Evolutionary conservation across 164 flowering plant species (phyloP), one percentile per base, ranked within the genome.

Genomic region (Paratinospora sagittata): DNA sequence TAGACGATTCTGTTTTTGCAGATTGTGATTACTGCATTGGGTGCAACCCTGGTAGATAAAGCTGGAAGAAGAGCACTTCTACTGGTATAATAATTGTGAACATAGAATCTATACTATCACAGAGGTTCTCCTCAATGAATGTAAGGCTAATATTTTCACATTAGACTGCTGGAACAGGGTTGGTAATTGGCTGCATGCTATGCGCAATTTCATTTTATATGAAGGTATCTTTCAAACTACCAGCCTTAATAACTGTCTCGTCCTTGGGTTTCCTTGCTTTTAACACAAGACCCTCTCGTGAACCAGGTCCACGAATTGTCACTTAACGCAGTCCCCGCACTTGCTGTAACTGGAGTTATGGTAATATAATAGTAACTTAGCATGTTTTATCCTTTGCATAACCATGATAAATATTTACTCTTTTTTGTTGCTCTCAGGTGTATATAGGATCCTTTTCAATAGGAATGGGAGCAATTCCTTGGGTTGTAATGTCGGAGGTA

Each of bases 41-140:
- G 85, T 49, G 86, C 92, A 67, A 13, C 78, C 23, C 71, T 94
- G 57, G 76, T 90, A 33, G 98, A 94, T 73, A 88, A 52, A 83
- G 85, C 85, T 45, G 98, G 98, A 81, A 86, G 97, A 77, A 91
- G 87, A 77, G 95, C 95, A 6, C 90, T 90, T 71, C 60, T 91
- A 65, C 66, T 90, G 90, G 98, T 91, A n/a, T 66, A 13, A 41
- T 16, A 36, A 49, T 17, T 17, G 14, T 27, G 23, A n/a, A 43
- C 64, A 27, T 33, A 45, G 6, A 41, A 19, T 33, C 34, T 17
- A 13, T 17, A 24, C 27, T n/a, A 33, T 36, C 27, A 45, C 13
- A 23, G 5, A 21, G 30, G 10, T 23, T 23, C 21, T 69, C 12
- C n/a, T 43, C 27, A 21, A 65, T 49, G 9, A 55, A 41, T 60